These are phyloP conservation scores for Podospora sp. DNA, from an alignment of 495 filamentous ascomycete species.

Conservation along the genomic window DNA sequence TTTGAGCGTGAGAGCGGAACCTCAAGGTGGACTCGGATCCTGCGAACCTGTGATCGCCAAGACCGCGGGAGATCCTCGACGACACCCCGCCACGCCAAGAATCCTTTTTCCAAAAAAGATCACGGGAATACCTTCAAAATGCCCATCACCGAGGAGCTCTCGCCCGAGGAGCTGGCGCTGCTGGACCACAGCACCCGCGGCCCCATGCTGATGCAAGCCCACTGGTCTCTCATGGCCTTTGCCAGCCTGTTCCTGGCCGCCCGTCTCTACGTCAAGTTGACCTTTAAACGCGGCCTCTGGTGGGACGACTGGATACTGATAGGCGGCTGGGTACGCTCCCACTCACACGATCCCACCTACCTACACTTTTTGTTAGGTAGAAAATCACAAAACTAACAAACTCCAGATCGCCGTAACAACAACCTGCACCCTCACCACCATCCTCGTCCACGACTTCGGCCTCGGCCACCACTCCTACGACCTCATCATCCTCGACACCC, in stretches of 20 bases:
- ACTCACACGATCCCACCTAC: neutral
- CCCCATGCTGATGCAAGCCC: neutral
- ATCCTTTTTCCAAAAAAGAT: too few relatives aligned
- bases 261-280: slow-evolving; percentile 14
- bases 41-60: neutral
- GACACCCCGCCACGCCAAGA: neutral
- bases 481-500: neutral
- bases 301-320: slow-evolving; percentile 21
- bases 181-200: neutral
- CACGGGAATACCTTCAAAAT: neutral
- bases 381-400: neutral
- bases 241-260: neutral
- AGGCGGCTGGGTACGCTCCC: slow-evolving; percentile 8
- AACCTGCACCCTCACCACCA: slow-evolving; percentile 1
- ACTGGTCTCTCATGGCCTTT: slow-evolving; percentile 1
- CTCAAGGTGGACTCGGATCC: too few relatives aligned
- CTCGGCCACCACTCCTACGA: slow-evolving; percentile 7
- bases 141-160: neutral
- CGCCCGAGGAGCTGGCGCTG: neutral
- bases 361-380: too few relatives aligned
- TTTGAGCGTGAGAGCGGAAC: neutral
- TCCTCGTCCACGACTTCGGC: slow-evolving; percentile 10
- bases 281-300: slow-evolving; percentile 3
- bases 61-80: neutral
- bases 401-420: neutral